Conservation (phyloP, 2,329 filamentous ascomycete species). For the Macroventuria anomochaeta region DNA sequence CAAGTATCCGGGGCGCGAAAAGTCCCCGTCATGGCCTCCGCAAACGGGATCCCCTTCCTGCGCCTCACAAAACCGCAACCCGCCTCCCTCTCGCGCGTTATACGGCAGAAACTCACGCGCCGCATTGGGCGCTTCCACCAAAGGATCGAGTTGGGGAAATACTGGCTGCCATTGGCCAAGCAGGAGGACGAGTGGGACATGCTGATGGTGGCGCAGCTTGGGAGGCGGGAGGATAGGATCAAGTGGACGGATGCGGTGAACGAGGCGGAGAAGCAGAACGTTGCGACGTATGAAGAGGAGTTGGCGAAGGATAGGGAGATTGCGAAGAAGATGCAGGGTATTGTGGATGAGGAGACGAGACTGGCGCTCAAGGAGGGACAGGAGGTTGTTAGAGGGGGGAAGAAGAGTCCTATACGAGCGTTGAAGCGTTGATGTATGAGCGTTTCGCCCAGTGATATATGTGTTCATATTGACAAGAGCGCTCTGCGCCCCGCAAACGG, state of each 20-base stretch:
- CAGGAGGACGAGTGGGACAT: constrained; percentile 60
- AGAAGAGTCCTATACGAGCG: constrained; percentile 30
- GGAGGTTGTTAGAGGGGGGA: constrained; percentile 38
- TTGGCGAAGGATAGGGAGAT: constrained; percentile 40
- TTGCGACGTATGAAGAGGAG: constrained; percentile 23
- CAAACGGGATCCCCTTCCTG: constrained; percentile 67
- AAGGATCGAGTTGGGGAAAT: constrained; percentile 51
- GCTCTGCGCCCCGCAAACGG: constrained; percentile 11
- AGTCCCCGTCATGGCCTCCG: constrained; percentile 65
- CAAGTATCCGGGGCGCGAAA: constrained; percentile 61
- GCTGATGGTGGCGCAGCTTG: constrained; percentile 36
- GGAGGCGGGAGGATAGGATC: constrained; percentile 17
- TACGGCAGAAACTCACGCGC: constrained; percentile 59
- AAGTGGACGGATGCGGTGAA: constrained; percentile 43
- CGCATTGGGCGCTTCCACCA: constrained; percentile 53
- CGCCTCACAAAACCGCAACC: constrained; percentile 72
- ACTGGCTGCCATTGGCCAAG: constrained; percentile 48
- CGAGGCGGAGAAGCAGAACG: constrained; percentile 26
- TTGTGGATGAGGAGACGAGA: constrained; percentile 57
- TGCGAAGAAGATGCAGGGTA: constrained; percentile 53
- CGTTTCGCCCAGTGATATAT: not conserved
- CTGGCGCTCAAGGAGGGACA: constrained; percentile 51
- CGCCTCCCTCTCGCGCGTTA: constrained; percentile 61
- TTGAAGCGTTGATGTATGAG: no score
- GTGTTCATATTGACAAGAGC: not conserved